Percentiles rank a stretch among this genome's conserved stretches.
Evolutionary conservation across 306 rosid species (phyloP).

Genomic region (barrel medic (Medicago truncatula)): DNA sequence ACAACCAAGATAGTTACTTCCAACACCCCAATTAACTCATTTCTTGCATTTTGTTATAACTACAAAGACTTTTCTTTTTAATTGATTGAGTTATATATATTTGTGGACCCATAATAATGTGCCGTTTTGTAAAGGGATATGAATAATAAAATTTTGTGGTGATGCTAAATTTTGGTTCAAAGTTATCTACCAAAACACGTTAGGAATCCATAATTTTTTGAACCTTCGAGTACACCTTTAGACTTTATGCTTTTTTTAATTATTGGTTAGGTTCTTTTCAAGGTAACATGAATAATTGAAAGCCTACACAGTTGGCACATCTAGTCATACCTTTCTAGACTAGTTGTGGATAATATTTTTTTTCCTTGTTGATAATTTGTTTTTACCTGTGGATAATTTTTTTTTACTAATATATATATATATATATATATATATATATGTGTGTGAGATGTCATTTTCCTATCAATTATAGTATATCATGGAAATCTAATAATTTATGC

Average conservation of each 20-base stretch:
- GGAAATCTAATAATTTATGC: not conserved
- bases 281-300: not conserved
- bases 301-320: not conserved
- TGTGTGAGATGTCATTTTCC: not conserved
- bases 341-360: not conserved
- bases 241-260: constrained; percentile 21
- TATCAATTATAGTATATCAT: not conserved
- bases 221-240: constrained; percentile 4
- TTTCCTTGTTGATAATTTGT: no score
- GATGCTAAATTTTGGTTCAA: constrained; percentile 22
- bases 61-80: not conserved
- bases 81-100: not conserved
- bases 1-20: not conserved
- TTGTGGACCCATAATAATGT: not conserved
- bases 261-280: not conserved
- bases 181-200: constrained; percentile 36
- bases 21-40: not conserved
- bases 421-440: no score
- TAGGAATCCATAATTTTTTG: constrained; percentile 28
- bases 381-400: no score
- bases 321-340: not conserved
- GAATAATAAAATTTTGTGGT: not conserved
- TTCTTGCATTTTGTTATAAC: not conserved
- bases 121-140: not conserved
- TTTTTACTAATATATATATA: no score